These are phyloP conservation scores for Salix viminalis DNA, from an alignment of 345 rosid species.

Conservation along the genomic window DNA sequence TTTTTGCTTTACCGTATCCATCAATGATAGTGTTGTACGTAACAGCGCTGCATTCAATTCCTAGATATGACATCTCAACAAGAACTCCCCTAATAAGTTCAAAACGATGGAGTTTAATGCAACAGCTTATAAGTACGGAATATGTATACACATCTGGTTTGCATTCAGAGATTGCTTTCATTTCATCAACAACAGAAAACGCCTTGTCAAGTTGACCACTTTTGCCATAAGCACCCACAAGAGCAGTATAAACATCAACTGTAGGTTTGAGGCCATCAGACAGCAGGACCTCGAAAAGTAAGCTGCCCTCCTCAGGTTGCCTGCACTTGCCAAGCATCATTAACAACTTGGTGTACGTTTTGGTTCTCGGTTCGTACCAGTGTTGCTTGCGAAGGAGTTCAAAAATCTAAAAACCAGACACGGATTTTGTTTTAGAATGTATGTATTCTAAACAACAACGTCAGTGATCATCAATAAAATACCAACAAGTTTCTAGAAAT, in stretches of 20 bases:
- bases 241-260: conserved; percentile 74
- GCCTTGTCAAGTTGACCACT: conserved; percentile 52
- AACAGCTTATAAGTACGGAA: conserved; percentile 54
- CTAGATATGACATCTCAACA: conserved; percentile 71
- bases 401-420: conserved; percentile 43
- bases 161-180: conserved; percentile 69
- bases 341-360: conserved; percentile 53
- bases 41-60: conserved; percentile 52
- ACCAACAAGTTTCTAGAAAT: background rate
- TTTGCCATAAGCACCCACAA: conserved; percentile 62
- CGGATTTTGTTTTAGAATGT: background rate
- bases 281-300: conserved; percentile 60
- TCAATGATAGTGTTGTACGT: conserved; percentile 66
- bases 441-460: background rate
- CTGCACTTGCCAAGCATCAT: conserved; percentile 75
- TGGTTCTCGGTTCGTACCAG: conserved; percentile 78
- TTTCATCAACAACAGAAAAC: conserved; percentile 49
- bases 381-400: conserved; percentile 69
- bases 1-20: conserved; percentile 70
- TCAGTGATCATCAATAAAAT: background rate
- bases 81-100: conserved; percentile 48
- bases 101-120: conserved; percentile 45
- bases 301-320: conserved; percentile 62
- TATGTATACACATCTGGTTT: conserved; percentile 73
- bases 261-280: conserved; percentile 69